Base-by-base conservation (phyloP, 2,329 filamentous ascomycete species). In the Aspergillus eucalypticola region DNA sequence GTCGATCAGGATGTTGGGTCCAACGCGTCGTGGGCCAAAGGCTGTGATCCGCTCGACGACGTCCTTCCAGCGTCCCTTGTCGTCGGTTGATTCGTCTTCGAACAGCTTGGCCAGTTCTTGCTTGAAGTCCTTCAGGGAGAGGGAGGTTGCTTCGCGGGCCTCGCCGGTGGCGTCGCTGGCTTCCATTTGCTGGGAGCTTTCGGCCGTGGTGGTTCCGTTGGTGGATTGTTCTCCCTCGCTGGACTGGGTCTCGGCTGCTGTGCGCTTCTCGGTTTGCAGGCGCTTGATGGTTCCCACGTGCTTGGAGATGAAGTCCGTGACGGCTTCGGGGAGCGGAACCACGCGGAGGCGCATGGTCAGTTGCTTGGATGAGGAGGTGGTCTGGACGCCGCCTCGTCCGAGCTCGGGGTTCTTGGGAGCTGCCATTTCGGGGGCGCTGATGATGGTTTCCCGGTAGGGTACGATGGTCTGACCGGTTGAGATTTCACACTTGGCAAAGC, bases 401-500 rank as follows among this genome's bases (percentile, higher is more conserved):
- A 97, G 82, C 11, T 96, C 91, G 65, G 93, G 89, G 75, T 96
- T 91, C 60, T 84, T 91, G 0, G 92, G 90, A 1, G 92, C 88
- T 23, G 92, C 88, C 95, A 99, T 99, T 76, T 99, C 95, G 39
- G 92, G 86, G 0, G 89, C 90, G 25, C 86, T 85, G 42, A 97
- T 88, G 60, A 96, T 96, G 0, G 92, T 95, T 78, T 99, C 95
- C 59, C 93, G 85, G 76, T 96, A 99, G 0, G 95, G 95, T 13
- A 99, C 95, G 62, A 99, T 98, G 1, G 95, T 91, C 46, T 91
- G 91, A 59, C 95, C 93, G 27, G 91, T 91, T 72, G 98, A 94
- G 55, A 99, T 93, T 66, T 98, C 94, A 72, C 96, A 98, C 64
- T 87, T 89, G 5, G 95, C 94, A 72, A 96, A 99, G 5, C 95